Base-by-base conservation (phyloP, 225 moss, liverwort and hornwort genomes). In the Asterella californica region DNA sequence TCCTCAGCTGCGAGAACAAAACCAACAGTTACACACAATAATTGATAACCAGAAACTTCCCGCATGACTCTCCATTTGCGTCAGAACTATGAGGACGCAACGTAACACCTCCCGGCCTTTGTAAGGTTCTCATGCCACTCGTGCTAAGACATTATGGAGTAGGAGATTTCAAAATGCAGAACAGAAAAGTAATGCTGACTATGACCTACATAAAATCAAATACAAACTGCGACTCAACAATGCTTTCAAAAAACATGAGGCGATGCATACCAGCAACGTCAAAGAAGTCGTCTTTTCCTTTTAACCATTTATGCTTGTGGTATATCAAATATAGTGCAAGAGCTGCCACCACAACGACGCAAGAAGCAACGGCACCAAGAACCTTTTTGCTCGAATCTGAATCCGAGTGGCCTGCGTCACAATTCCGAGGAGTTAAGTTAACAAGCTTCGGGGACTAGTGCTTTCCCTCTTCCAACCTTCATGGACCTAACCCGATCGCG, bases 281-380 rank as follows among this genome's bases (percentile, higher is more conserved):
- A 83, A 96, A 96, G 88, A 94, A 96, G 76, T 89, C 91, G 69
- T 96, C 96, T 74, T 82, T 82, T 52, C 76, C 38, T 60, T 87
- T 85, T 70, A 87, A 86, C 75, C 92, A 89, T 34, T 90, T 87
- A 63, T 91, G 92, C 80, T 88, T 89, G 85, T 90, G 90, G 91
- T 94, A 90, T 82, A 92, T 86, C 22, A 82, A 86, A 79, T 91
- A 90, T 49, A 92, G 90, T 66, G 90, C 92, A 68, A 90, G 84
- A 83, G 90, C 84, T 81, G 87, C 92, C 3, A 94, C 86, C 81
- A 96, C 81, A 50, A 90, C 92, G 21, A 92, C 91, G 81, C 90
- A 91, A 79, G 92, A 89, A 54, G 90, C 96, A 64, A 96, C 90
- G 83, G 92, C 92, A 60, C 94, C 94, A 75, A 93, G 90, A 84